Evolutionary conservation across 768 basidiomycete genomes (phyloP).

Genomic region (Tylopilus subfusipes): DNA sequence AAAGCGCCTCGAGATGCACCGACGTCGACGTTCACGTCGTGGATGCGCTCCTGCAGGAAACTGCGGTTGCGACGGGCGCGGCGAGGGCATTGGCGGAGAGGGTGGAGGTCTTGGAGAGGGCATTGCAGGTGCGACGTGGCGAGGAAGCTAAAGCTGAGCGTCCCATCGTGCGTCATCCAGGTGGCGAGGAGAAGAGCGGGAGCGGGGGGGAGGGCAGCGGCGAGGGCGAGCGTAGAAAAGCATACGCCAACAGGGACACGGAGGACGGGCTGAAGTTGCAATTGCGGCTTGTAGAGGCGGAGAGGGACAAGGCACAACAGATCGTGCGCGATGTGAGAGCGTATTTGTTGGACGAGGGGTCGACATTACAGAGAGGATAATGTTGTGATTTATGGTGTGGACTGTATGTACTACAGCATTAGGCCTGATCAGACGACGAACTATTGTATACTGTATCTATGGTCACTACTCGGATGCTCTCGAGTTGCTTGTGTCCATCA

Average conservation of each 20-base stretch:
- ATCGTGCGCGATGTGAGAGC: slow-evolving; percentile 16
- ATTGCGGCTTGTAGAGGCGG: slow-evolving; percentile 14
- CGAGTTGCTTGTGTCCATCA: too few relatives aligned
- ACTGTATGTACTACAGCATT: too few relatives aligned
- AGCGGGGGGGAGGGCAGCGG: neutral
- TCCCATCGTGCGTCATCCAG: neutral
- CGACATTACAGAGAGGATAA: neutral
- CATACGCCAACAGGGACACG: neutral
- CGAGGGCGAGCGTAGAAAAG: neutral
- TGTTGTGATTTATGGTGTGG: neutral
- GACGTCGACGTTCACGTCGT: slow-evolving; percentile 9
- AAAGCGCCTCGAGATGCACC: neutral
- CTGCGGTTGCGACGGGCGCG: slow-evolving; percentile 13
- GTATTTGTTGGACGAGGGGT: slow-evolving; percentile 13
- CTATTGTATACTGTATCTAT: too few relatives aligned
- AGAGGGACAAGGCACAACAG: slow-evolving; percentile 19
- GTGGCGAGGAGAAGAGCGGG: neutral
- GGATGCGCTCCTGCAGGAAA: slow-evolving; percentile 16
- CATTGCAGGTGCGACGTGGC: slow-evolving; percentile 4
- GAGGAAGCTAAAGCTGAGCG: neutral
- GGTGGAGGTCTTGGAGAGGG: slow-evolving; percentile 23
- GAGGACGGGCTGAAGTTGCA: slow-evolving; percentile 11
- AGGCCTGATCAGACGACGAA: too few relatives aligned
- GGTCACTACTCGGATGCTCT: too few relatives aligned
- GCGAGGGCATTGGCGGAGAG: slow-evolving; percentile 21